A percentile compares a stretch with the other conserved stretches of the same genome.
Conservation (phyloP, 257 asterid genomes). For the Scutellaria baicalensis region DNA sequence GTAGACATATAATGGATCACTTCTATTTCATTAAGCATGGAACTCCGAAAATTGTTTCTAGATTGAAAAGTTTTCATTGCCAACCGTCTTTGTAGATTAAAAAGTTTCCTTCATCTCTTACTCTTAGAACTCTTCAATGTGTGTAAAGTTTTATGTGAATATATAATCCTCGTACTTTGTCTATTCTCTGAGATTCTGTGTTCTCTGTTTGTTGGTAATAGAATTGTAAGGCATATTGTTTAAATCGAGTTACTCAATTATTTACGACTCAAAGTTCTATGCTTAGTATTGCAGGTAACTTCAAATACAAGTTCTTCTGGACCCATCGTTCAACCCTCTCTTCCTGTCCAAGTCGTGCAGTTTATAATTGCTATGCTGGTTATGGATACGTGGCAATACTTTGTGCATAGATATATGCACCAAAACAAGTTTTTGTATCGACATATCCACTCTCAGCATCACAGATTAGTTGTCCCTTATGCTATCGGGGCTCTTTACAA, state of each 20-base stretch:
- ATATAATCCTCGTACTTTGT: not conserved
- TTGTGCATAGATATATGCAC: slow-evolving; percentile 95
- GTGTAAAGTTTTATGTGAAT: not conserved
- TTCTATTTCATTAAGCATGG: not conserved
- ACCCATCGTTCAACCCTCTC: slow-evolving; percentile 47
- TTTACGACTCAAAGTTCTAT: slow-evolving; percentile 14
- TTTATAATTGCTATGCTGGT: slow-evolving; percentile 71
- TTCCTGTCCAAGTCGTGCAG: slow-evolving; percentile 46
- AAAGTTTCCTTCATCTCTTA: not conserved
- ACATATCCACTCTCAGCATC: slow-evolving; percentile 86
- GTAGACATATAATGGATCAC: not conserved
- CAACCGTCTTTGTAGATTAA: not conserved
- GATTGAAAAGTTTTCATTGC: too few relatives aligned
- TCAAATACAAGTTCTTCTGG: slow-evolving; percentile 37
- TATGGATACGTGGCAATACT: slow-evolving; percentile 96
- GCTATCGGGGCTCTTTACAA: slow-evolving; percentile 89
- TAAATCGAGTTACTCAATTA: not conserved
- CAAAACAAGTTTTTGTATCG: slow-evolving; percentile 73
- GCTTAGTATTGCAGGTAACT: slow-evolving; percentile 55
- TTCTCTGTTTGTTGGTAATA: not conserved
- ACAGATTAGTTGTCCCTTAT: slow-evolving; percentile 64
- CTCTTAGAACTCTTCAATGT: not conserved
- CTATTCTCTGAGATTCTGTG: not conserved
- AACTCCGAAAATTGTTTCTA: not conserved
- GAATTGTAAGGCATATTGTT: not conserved